Evolutionary conservation across 169 alveolate species (phyloP).

Genomic region (Plasmodium yoelii): DNA sequence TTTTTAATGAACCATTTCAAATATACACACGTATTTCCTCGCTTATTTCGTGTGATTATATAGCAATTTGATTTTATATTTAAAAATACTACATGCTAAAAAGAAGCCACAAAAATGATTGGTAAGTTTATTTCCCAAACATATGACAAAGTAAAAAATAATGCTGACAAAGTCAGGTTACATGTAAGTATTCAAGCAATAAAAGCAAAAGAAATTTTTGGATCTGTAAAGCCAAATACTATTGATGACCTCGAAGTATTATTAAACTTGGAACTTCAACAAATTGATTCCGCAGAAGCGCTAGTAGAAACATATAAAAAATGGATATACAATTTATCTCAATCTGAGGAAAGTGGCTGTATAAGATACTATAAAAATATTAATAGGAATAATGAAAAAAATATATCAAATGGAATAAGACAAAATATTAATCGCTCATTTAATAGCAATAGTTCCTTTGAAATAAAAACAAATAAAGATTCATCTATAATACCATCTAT

Average conservation of each 20-base stretch:
- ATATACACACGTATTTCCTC: too few species aligned
- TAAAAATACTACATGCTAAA: not conserved
- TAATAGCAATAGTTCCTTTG: not conserved
- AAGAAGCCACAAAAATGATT: slow-evolving; percentile 11
- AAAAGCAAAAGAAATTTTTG: slow-evolving; percentile 70
- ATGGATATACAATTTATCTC: slow-evolving; percentile 60
- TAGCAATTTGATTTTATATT: too few species aligned
- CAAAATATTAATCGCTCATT: slow-evolving; percentile 15
- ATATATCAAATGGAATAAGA: not conserved
- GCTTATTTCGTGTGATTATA: too few species aligned
- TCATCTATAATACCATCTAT: not conserved
- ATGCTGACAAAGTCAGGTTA: slow-evolving; percentile 64
- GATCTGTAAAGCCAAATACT: slow-evolving; percentile 47
- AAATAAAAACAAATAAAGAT: slow-evolving; percentile 22
- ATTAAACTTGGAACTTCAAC: slow-evolving; percentile 51
- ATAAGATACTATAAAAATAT: slow-evolving; percentile 47
- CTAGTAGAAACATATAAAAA: slow-evolving; percentile 53
- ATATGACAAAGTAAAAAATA: slow-evolving; percentile 55
- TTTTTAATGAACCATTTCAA: too few species aligned
- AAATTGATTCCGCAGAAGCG: slow-evolving; percentile 58
- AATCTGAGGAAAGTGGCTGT: slow-evolving; percentile 58
- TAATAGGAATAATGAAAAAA: slow-evolving; percentile 24
- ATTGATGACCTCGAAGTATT: slow-evolving; percentile 40
- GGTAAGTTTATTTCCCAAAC: slow-evolving; percentile 70
- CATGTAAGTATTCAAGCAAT: slow-evolving; percentile 71